Evolutionary conservation across 129 eudicot species (phyloP).

Genomic region (Flaveria sonorensis): DNA sequence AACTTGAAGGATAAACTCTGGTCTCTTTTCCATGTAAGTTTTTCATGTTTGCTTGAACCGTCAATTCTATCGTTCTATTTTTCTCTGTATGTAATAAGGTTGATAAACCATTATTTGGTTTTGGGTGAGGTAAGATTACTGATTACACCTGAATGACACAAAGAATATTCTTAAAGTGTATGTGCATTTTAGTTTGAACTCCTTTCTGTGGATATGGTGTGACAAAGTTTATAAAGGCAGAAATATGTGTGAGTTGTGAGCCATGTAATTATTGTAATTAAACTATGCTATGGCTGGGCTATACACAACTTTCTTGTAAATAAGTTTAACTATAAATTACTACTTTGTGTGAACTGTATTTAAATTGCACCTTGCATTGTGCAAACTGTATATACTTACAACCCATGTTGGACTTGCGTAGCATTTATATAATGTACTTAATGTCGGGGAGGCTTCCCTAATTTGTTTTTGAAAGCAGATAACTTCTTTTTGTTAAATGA

Average conservation of each 20-base stretch:
- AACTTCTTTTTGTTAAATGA: background rate
- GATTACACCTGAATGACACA: conserved; percentile 9
- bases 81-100: background rate
- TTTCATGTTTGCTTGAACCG: conserved; percentile 6
- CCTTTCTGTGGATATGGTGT: background rate
- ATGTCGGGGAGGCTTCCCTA: background rate
- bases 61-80: background rate
- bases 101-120: background rate
- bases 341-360: background rate
- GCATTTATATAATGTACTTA: background rate
- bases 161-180: background rate
- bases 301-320: background rate
- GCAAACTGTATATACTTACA: background rate
- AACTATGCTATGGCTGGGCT: background rate
- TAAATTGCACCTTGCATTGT: background rate
- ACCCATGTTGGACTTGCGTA: background rate
- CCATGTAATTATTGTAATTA: background rate
- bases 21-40: conserved; percentile 38
- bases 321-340: background rate
- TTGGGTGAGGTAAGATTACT: conserved; percentile 12
- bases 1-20: conserved; percentile 31
- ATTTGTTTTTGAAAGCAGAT: background rate
- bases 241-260: background rate
- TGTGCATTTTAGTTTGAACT: background rate
- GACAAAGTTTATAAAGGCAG: background rate